These are phyloP conservation scores for Lasiosphaeriaceae sp. DNA, from an alignment of 495 filamentous ascomycete genomes.

Conservation along the genomic window DNA sequence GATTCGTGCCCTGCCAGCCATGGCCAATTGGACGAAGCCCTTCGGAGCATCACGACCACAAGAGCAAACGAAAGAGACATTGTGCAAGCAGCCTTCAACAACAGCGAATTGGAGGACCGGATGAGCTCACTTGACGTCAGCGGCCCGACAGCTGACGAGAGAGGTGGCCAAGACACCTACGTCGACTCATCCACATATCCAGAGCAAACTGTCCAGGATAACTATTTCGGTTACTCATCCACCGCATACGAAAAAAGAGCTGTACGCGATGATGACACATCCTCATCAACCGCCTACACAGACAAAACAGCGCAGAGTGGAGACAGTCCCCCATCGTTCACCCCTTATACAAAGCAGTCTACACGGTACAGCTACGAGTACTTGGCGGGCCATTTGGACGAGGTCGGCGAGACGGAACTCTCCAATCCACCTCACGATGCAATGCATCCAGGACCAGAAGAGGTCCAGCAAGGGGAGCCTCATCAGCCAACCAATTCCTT, in stretches of 20 bases:
- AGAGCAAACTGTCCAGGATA: not conserved
- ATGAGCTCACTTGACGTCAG: not conserved
- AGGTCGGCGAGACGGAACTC: not conserved
- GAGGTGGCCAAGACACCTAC: not conserved
- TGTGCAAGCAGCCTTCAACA: not conserved
- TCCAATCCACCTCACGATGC: not conserved
- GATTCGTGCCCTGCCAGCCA: not conserved
- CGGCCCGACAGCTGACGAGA: not conserved
- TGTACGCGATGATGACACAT: not conserved
- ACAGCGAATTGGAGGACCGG: not conserved
- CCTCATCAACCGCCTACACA: not conserved
- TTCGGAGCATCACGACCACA: not conserved
- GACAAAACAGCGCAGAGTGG: not conserved
- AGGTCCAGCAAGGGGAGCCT: not conserved
- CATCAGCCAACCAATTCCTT: not conserved
- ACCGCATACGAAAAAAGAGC: not conserved
- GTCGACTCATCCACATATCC: not conserved
- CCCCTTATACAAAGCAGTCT: not conserved
- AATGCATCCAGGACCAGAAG: not conserved
- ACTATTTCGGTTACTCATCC: not conserved
- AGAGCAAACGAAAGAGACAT: not conserved
- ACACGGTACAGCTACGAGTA: not conserved
- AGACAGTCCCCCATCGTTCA: not conserved
- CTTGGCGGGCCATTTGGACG: not conserved
- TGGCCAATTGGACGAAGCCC: not conserved